Evolutionary conservation across 495 filamentous ascomycete species (phyloP), one percentile per base, ranked within the genome.

Genomic region (Aspergillus leporis): DNA sequence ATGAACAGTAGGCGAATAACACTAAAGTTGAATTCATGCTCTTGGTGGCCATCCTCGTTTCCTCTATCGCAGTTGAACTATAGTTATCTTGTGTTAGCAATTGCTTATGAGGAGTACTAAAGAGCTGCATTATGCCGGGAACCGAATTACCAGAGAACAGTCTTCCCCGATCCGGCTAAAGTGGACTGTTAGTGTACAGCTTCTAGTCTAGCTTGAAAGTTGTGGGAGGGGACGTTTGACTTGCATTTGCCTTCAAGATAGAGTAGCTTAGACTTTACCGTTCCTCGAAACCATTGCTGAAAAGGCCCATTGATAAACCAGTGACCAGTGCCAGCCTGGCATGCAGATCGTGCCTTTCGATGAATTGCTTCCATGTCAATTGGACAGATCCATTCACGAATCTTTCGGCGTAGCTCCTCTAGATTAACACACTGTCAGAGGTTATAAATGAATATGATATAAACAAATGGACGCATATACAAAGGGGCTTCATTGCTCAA

Each of bases 281-380:
- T 6, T 18, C 48, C 48, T 4, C 4, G 22, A 14, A 30, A 51
- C 48, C 48, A 30, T 30, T n/a, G 48, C 23, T 28, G 22, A 14
- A 51, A 51, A 22, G 34, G 34, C 22, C 48, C 48, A 30, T 51
- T 12, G 22, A 51, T 51, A 31, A 51, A 51, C 48, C 21, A 51
- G 30, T 2, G 25, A 4, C 22, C 48, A 6, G 48, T 51, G 30
- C 21, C 48, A 9, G 22, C 25, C 9, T 25, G 21, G 13, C 34
- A 36, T 36, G 10, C 34, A 36, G 34, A 36, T 36, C 9, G 48
- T 16, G 22, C 21, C 9, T 25, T 51, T 5, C 9, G 13, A 34
- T 8, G 16, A 4, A 25, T 51, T 30, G 23, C 23, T 28, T 51
- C 28, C 49, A 30, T 23, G 16, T 36, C 34, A 36, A 36, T 2